A percentile compares a stretch with the other conserved stretches of the same genome.
Conservation (phyloP, 2,329 filamentous ascomycete species). For the Amauroascus niger region DNA sequence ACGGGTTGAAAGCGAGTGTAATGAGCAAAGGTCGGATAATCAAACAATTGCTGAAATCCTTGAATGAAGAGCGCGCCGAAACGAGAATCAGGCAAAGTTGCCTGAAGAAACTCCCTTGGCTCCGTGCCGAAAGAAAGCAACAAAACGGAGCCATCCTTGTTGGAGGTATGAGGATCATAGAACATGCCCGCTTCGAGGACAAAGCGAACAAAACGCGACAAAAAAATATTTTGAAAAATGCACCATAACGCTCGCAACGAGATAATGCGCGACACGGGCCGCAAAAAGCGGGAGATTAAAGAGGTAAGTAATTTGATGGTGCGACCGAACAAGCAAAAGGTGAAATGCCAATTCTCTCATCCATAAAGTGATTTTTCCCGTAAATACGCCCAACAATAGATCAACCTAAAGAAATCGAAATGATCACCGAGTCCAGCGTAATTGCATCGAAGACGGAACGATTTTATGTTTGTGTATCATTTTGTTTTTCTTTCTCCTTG, state of each 20-base stretch:
- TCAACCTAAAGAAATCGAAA: constrained; percentile 1
- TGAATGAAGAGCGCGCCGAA: neutral
- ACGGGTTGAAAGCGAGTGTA: constrained; percentile 1
- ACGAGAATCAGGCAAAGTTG: neutral
- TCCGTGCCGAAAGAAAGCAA: neutral
- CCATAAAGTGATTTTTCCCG: neutral
- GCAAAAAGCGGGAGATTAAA: constrained; percentile 1
- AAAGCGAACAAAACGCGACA: neutral
- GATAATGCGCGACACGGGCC: neutral
- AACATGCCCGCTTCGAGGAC: neutral
- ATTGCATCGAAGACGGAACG: neutral
- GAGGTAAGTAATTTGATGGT: neutral
- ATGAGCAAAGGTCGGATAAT: neutral
- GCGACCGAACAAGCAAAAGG: neutral
- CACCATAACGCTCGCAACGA: neutral
- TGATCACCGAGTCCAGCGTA: neutral
- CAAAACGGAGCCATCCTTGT: neutral
- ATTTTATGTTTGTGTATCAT: constrained; percentile 1
- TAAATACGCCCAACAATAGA: constrained; percentile 7
- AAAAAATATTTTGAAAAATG: neutral
- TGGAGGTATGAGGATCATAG: neutral
- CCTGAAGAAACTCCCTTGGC: neutral
- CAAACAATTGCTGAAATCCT: neutral
- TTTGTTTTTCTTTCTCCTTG: constrained; percentile 36
- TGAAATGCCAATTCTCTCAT: constrained; percentile 3